A percentile compares a stretch with the other conserved stretches of the same genome.
Conservation (phyloP, 331 rosid species). For the Malus hybrid region DNA sequence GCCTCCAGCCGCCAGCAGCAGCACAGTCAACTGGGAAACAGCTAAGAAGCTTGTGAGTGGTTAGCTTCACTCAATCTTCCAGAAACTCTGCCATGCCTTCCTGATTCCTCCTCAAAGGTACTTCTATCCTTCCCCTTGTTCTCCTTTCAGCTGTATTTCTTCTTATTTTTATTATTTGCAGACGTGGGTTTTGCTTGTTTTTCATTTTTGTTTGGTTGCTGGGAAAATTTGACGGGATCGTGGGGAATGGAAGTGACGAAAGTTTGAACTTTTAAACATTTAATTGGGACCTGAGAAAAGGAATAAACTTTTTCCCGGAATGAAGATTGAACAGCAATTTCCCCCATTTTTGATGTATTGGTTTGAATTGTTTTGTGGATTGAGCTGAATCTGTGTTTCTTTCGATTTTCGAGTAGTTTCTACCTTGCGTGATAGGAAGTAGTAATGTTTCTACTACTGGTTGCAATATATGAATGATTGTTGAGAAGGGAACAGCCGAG, state of each 20-base stretch:
- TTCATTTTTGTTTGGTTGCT: background rate
- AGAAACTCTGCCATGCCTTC: background rate
- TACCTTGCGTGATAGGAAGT: background rate
- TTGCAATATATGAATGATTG: background rate
- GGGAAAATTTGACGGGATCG: background rate
- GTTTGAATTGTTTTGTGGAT: background rate
- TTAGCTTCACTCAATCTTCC: background rate
- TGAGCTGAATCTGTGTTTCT: background rate
- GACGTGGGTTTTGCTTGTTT: background rate
- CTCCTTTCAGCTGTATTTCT: background rate
- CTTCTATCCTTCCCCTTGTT: background rate
- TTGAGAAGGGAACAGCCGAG: background rate
- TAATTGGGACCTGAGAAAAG: too few relatives aligned
- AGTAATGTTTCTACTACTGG: background rate
- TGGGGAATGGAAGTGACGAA: background rate
- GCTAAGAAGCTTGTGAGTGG: background rate
- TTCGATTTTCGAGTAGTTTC: background rate
- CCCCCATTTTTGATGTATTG: background rate
- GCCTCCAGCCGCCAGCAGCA: background rate
- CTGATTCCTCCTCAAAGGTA: conserved; percentile 3
- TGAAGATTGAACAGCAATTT: background rate
- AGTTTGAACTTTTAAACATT: background rate
- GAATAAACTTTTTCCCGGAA: background rate
- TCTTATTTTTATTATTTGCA: background rate
- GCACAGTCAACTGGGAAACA: background rate